A percentile compares a stretch with the other conserved stretches of the same genome.
Conservation (phyloP, 1,139 yeast genomes). For the Zhuliangozyma blackwelliae region DNA sequence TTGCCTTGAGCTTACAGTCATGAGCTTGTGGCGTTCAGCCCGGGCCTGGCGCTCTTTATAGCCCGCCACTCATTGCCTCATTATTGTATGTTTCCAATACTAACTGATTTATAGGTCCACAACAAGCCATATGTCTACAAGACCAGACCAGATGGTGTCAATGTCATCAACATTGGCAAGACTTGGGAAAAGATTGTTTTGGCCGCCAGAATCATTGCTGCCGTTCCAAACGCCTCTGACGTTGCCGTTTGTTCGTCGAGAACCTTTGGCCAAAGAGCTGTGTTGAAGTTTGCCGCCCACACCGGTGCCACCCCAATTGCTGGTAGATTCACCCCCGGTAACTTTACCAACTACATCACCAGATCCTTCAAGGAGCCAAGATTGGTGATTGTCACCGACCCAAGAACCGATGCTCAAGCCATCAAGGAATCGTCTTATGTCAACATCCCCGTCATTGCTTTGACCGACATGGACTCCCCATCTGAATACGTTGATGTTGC, state of each 20-base stretch:
- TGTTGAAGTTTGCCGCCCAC: constrained; percentile 98
- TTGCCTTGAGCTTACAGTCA: no score
- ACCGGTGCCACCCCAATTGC: constrained; percentile 99
- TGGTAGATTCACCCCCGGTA: constrained; percentile 99
- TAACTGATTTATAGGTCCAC: constrained; percentile 61
- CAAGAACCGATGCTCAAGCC: constrained; percentile 99
- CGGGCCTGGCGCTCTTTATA: no score
- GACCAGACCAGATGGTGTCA: constrained; percentile 99
- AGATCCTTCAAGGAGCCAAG: constrained; percentile 99
- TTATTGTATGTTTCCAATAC: no score
- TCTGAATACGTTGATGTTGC: constrained; percentile 99
- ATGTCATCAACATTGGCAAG: constrained; percentile 96
- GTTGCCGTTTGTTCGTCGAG: constrained; percentile 99
- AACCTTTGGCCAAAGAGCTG: constrained; percentile 99
- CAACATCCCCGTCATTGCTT: constrained; percentile 99
- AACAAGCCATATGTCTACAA: constrained; percentile 99
- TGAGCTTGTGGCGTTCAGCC: no score
- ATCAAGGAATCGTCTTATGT: constrained; percentile 99
- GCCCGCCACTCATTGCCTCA: no score
- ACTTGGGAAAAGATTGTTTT: constrained; percentile 99
- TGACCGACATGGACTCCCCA: constrained; percentile 98
- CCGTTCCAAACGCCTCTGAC: constrained; percentile 97
- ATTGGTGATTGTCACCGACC: constrained; percentile 98
- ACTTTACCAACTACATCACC: constrained; percentile 99
- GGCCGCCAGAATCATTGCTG: constrained; percentile 99